Evolutionary conservation across 768 basidiomycete species (phyloP).

Genomic region (Trametes elegans): DNA sequence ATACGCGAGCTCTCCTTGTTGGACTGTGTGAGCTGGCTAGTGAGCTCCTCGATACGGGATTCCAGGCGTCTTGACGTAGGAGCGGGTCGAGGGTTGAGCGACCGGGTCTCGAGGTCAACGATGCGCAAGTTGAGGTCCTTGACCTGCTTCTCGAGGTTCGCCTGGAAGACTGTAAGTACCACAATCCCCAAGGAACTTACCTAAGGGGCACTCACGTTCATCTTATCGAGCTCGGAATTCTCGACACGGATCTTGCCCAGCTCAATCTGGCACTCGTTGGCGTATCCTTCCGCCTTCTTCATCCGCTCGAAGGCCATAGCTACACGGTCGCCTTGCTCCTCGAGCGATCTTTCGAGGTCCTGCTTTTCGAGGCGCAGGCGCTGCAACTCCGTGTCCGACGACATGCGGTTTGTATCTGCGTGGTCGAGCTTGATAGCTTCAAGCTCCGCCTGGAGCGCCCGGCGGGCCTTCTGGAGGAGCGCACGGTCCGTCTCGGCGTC

Average conservation of each 20-base stretch:
- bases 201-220: constrained; percentile 52
- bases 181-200: neutral
- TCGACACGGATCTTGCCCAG: constrained; percentile 75
- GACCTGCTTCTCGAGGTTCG: constrained; percentile 78
- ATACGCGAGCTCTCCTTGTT: constrained; percentile 42
- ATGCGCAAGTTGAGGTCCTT: constrained; percentile 83
- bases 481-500: constrained; percentile 83
- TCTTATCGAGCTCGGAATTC: constrained; percentile 75
- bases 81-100: constrained; percentile 60
- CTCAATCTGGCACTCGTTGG: constrained; percentile 73
- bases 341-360: constrained; percentile 73
- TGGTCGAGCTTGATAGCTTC: constrained; percentile 78
- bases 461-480: constrained; percentile 77
- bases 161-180: constrained; percentile 41
- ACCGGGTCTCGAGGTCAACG: constrained; percentile 78
- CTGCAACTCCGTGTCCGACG: constrained; percentile 73
- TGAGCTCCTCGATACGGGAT: constrained; percentile 70
- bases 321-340: constrained; percentile 76
- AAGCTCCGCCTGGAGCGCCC: constrained; percentile 75
- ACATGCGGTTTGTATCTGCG: constrained; percentile 65
- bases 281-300: constrained; percentile 77
- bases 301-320: constrained; percentile 70
- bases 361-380: constrained; percentile 77
- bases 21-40: constrained; percentile 54
- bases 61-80: constrained; percentile 58